Evolutionary conservation across 495 filamentous ascomycete species (phyloP).

Genomic region (Penicillium lividum): DNA sequence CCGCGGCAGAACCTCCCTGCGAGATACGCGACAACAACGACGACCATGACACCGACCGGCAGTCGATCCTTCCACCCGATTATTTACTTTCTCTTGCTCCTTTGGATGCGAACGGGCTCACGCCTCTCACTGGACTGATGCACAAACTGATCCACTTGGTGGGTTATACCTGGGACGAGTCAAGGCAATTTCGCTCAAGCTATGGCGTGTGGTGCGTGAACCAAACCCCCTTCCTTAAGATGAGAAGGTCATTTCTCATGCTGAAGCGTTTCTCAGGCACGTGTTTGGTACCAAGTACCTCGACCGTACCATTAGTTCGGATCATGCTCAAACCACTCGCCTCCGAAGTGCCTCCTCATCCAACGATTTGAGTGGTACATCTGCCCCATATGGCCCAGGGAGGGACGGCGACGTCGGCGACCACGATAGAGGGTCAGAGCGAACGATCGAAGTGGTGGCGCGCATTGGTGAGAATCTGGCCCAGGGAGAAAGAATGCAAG

Average conservation of each 20-base stretch:
- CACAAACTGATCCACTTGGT: constrained; percentile 1
- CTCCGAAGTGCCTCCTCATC: background rate
- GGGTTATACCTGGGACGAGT: constrained; percentile 8
- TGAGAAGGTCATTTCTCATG: background rate
- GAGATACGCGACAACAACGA: background rate
- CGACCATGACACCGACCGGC: background rate
- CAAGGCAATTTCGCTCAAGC: constrained; percentile 10
- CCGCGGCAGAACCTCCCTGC: background rate
- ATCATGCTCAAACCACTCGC: background rate
- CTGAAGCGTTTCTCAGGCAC: background rate
- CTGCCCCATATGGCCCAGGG: background rate
- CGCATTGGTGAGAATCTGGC: constrained; percentile 7
- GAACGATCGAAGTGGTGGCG: constrained; percentile 8
- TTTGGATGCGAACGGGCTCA: background rate
- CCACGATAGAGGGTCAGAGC: background rate
- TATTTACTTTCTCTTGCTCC: background rate
- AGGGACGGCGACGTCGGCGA: background rate
- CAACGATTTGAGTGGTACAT: background rate
- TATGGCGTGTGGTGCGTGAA: constrained; percentile 8
- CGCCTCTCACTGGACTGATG: background rate
- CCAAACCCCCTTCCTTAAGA: background rate
- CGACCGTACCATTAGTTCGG: background rate
- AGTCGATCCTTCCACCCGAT: background rate
- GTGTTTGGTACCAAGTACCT: background rate
- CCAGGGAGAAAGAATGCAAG: constrained; percentile 4